Conservation (phyloP, 2,329 filamentous ascomycete genomes). For the Pseudomassariella vexata region DNA sequence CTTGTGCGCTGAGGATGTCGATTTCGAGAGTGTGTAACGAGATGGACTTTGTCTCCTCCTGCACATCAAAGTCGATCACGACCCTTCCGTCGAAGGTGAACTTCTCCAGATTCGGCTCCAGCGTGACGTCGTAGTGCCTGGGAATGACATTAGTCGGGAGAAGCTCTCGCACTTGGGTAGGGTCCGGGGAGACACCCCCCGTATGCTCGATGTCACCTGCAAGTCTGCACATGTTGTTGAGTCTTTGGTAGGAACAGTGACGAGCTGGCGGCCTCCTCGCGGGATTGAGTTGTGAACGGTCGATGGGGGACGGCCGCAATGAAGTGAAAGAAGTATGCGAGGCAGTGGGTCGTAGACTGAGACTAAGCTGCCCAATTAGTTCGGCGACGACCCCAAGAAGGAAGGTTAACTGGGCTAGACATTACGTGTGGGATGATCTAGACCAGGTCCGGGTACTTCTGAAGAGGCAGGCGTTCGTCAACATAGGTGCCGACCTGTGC, state of each 20-base stretch:
- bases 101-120: slow-evolving; percentile 85
- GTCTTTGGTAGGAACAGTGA: slow-evolving; percentile 69
- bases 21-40: slow-evolving; percentile 85
- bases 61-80: slow-evolving; percentile 79
- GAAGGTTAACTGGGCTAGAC: neutral
- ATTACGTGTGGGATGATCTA: slow-evolving; percentile 1
- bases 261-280: slow-evolving; percentile 13
- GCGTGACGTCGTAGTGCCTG: slow-evolving; percentile 82
- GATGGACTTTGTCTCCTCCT: slow-evolving; percentile 75
- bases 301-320: neutral
- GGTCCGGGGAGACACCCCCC: slow-evolving; percentile 52
- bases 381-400: neutral
- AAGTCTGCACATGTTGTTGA: slow-evolving; percentile 66
- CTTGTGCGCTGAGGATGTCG: slow-evolving; percentile 68
- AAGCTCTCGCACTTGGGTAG: slow-evolving; percentile 62
- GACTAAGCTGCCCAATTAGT: slow-evolving; percentile 5
- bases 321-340: neutral
- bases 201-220: slow-evolving; percentile 48
- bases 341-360: slow-evolving; percentile 3
- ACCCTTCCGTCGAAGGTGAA: slow-evolving; percentile 84
- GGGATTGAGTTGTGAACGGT: neutral
- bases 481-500: no score
- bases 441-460: slow-evolving; percentile 1
- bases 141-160: slow-evolving; percentile 89
- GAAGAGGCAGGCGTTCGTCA: no score